Base-by-base conservation (phyloP, 208 protist species). In the Acanthamoeba royreba region DNA sequence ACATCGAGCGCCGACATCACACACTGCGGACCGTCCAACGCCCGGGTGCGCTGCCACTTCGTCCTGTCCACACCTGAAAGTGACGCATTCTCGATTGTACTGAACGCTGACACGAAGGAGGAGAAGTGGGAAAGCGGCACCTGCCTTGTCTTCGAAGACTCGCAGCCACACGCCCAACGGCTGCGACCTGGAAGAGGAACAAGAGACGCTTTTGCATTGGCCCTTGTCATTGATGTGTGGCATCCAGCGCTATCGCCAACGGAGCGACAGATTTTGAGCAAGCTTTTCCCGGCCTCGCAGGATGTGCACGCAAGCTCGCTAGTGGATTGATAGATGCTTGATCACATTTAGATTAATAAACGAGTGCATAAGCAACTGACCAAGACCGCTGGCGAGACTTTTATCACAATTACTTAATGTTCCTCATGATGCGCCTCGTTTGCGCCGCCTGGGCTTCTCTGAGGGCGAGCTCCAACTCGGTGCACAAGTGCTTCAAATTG, bases 351-450 rank as follows among this genome's bases (percentile, higher is more conserved):
- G n/a, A n/a, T n/a, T n/a, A n/a, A 22, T 45, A 79, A 31, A 79
- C 45, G 31, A 28, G 33, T 33, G 38, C n/a, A n/a, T n/a, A n/a
- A n/a, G n/a, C n/a, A n/a, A n/a, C n/a, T n/a, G n/a, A n/a, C n/a
- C n/a, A n/a, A n/a, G n/a, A n/a, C n/a, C n/a, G n/a, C n/a, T n/a
- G n/a, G n/a, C n/a, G n/a, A n/a, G n/a, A n/a, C n/a, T n/a, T n/a
- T n/a, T n/a, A n/a, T n/a, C n/a, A n/a, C n/a, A n/a, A n/a, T 89
- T 45, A 92, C 63, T 92, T 92, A 40, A 92, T 92, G 87, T 92
- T 92, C 25, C 87, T 28, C 87, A 92, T 92, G 40, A 92, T 92
- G 43, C 87, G 87, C 61, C 87, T 46, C 15, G 87, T 79, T 25
- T 92, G 87, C 28, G 43, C 87, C 19, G 87, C 53, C 19, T 77